Percentiles rank a stretch among this genome's conserved stretches.
phyloP scores from a whole-genome alignment of 2,329 filamentous ascomycete species.

The Stemphylium vesicarium region DNA sequence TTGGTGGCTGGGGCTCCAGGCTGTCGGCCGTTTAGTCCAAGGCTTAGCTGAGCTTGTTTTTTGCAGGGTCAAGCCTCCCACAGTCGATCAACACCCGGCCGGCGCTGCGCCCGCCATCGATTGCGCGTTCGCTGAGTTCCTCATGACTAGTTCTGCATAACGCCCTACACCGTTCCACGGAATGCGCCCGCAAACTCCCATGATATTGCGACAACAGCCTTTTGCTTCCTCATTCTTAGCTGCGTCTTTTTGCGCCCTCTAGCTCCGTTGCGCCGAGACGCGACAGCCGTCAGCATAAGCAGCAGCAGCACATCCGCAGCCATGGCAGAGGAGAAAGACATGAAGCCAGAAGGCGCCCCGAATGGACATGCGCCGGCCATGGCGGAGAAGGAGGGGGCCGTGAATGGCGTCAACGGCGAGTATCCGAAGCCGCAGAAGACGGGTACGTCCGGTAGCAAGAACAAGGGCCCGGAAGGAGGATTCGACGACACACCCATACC shows the following conservation, averaged over 20 bases:
- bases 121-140: conserved; percentile 9
- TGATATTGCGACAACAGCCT: background rate
- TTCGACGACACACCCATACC: conserved; percentile 82
- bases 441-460: conserved; percentile 33
- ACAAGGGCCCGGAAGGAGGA: conserved; percentile 70
- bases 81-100: conserved; percentile 11
- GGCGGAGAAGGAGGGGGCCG: conserved; percentile 19
- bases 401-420: conserved; percentile 13
- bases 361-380: conserved; percentile 21
- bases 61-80: conserved; percentile 8
- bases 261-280: conserved; percentile 10
- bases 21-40: conserved; percentile 1
- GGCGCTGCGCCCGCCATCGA: conserved; percentile 20
- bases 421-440: conserved; percentile 35
- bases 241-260: background rate
- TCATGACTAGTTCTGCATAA: conserved; percentile 2
- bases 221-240: background rate
- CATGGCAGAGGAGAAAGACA: conserved; percentile 22
- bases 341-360: conserved; percentile 9
- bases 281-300: background rate
- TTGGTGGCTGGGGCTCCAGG: background rate
- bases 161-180: background rate
- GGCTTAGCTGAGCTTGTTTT: conserved; percentile 32
- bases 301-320: background rate
- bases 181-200: background rate